phyloP scores from a whole-genome alignment of 2,329 filamentous ascomycete species.

The Fusarium lateritium region DNA sequence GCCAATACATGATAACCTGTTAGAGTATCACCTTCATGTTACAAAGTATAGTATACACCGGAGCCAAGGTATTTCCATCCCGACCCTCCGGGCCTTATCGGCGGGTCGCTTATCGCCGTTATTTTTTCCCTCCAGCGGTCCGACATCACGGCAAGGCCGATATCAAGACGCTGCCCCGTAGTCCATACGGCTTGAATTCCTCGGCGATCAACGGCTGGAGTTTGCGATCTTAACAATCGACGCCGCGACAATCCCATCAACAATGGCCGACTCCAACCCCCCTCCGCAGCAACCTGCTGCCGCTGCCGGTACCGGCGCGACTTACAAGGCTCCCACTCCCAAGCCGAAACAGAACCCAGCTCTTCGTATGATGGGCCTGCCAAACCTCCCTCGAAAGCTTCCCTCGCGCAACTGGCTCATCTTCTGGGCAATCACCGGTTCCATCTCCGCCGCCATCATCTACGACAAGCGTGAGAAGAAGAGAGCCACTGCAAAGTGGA shows the following conservation, averaged over 20 bases:
- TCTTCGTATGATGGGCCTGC: slow-evolving; percentile 86
- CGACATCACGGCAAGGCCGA: slow-evolving; percentile 27
- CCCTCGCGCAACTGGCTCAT: slow-evolving; percentile 99
- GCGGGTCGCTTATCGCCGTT: slow-evolving; percentile 37
- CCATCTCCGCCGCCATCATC: slow-evolving; percentile 84
- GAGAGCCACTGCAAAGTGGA: slow-evolving; percentile 88
- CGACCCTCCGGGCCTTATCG: slow-evolving; percentile 44
- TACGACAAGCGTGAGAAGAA: slow-evolving; percentile 96
- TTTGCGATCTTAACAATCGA: background rate
- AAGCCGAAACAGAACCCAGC: slow-evolving; percentile 74
- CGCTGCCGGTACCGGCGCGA: slow-evolving; percentile 44
- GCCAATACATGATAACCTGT: too few species aligned
- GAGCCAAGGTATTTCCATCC: slow-evolving; percentile 46
- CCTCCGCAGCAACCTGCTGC: slow-evolving; percentile 49
- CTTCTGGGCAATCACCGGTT: slow-evolving; percentile 84
- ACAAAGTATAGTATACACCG: slow-evolving; percentile 5
- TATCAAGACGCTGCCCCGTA: slow-evolving; percentile 28
- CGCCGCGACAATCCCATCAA: background rate
- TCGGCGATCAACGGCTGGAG: slow-evolving; percentile 7
- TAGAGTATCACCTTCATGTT: too few species aligned
- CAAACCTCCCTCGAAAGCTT: slow-evolving; percentile 84
- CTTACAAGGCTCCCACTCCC: slow-evolving; percentile 57
- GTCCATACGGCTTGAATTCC: slow-evolving; percentile 20
- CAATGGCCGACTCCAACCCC: slow-evolving; percentile 47
- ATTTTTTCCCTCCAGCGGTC: slow-evolving; percentile 35